phyloP scores from a whole-genome alignment of 306 rosid species.

The Trichosanthes cucumerina region DNA sequence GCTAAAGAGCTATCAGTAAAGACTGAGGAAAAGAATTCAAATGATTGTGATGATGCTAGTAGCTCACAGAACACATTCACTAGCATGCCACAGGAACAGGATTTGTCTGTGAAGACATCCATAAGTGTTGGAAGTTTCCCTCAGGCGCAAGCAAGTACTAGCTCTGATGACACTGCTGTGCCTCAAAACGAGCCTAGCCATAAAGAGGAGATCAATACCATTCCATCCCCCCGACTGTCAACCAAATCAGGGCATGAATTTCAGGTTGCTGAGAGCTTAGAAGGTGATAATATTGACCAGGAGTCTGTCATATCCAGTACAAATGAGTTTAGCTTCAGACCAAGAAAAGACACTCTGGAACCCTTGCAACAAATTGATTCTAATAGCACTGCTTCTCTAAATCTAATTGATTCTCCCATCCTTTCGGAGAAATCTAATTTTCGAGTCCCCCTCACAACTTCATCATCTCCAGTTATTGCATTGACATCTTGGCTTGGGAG shows the following conservation, averaged over 20 bases:
- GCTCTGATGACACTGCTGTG: conserved; percentile 66
- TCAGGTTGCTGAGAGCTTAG: conserved; percentile 51
- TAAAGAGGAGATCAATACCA: conserved; percentile 29
- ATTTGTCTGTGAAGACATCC: conserved; percentile 74
- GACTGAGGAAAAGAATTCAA: conserved; percentile 64
- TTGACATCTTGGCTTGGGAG: conserved; percentile 86
- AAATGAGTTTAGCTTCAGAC: conserved; percentile 46
- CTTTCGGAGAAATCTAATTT: conserved; percentile 74
- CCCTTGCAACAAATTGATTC: conserved; percentile 45
- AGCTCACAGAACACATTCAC: conserved; percentile 89
- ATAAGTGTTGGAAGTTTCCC: conserved; percentile 93
- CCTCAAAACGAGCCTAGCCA: conserved; percentile 33
- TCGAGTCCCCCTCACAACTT: conserved; percentile 39
- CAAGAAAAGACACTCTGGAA: conserved; percentile 35
- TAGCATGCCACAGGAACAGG: conserved; percentile 79
- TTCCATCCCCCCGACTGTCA: conserved; percentile 30
- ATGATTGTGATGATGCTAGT: conserved; percentile 68
- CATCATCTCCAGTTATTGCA: conserved; percentile 58
- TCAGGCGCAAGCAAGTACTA: conserved; percentile 74
- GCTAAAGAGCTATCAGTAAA: conserved; percentile 82
- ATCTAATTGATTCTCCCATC: conserved; percentile 60
- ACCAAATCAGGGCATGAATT: conserved; percentile 31
- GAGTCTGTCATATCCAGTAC: conserved; percentile 57
- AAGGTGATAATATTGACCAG: conserved; percentile 58
- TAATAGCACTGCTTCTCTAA: conserved; percentile 59